Conservation (phyloP, 805 yeast species). For the Tetrapisispora taiwanensis region DNA sequence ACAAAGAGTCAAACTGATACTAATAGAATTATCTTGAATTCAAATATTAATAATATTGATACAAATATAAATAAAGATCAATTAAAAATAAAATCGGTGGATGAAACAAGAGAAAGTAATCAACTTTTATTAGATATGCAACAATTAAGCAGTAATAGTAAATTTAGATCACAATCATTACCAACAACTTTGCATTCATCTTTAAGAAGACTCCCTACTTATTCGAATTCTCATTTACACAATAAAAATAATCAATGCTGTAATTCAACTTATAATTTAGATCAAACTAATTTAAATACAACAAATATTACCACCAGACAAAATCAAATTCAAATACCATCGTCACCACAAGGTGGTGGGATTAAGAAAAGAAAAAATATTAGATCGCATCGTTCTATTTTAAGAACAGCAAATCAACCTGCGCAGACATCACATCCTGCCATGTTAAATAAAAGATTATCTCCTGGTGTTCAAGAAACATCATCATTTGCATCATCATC, state of each 20-base stretch:
- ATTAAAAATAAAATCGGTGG: background rate
- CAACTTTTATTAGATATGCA: background rate
- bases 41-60: slow-evolving; percentile 1
- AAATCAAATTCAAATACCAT: background rate
- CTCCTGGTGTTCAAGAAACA: slow-evolving; percentile 8
- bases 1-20: background rate
- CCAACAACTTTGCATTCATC: slow-evolving; percentile 29
- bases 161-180: slow-evolving; percentile 27
- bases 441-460: background rate
- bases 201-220: slow-evolving; percentile 13
- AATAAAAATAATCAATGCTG: background rate
- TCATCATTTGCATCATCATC: slow-evolving; percentile 9
- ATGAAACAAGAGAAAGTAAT: background rate
- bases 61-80: background rate
- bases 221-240: background rate
- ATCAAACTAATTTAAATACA: background rate
- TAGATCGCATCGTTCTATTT: slow-evolving; percentile 3
- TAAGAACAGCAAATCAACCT: slow-evolving; percentile 1
- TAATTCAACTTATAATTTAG: background rate
- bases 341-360: slow-evolving; percentile 1
- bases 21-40: slow-evolving; percentile 3
- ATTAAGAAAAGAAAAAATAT: slow-evolving; percentile 4
- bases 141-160: background rate
- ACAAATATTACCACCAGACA: background rate
- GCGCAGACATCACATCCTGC: background rate